Conservation (phyloP, 2,329 filamentous ascomycete species). For the Hyphodiscus sp. region DNA sequence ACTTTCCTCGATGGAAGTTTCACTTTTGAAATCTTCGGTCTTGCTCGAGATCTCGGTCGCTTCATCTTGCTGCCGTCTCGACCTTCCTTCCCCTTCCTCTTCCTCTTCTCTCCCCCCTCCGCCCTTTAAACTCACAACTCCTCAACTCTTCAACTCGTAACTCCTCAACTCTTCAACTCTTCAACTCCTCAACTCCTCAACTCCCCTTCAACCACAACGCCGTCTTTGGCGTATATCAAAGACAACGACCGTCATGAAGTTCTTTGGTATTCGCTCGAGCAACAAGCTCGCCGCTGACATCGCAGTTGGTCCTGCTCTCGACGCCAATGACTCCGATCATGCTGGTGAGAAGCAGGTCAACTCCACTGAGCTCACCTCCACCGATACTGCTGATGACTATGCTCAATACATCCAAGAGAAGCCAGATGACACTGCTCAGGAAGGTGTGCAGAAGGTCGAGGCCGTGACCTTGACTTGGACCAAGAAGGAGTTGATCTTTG, state of each 20-base stretch:
- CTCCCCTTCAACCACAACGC: not conserved
- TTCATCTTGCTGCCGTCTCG: not conserved
- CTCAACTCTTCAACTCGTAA: no score
- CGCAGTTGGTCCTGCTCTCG: conserved; percentile 3
- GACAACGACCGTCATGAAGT: conserved; percentile 3
- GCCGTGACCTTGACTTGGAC: conserved; percentile 25
- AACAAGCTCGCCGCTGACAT: conserved; percentile 8
- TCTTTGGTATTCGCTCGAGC: conserved; percentile 7
- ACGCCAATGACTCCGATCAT: not conserved
- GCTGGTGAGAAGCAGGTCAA: conserved; percentile 1
- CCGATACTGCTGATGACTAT: not conserved
- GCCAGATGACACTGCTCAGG: conserved; percentile 16
- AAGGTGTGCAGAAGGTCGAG: conserved; percentile 21
- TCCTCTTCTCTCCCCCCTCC: not conserved
- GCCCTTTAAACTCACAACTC: no score
- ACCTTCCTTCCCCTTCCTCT: not conserved
- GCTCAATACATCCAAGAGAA: conserved; percentile 2
- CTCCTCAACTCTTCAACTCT: no score
- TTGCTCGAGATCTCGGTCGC: not conserved
- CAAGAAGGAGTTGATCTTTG: conserved; percentile 19
- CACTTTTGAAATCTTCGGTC: not conserved
- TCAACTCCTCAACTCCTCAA: no score
- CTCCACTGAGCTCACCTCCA: not conserved
- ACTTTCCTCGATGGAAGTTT: no score
- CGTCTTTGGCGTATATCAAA: not conserved